Conservation (phyloP, 2,329 filamentous ascomycete genomes). For the Arthrobotrys sphaeroides region DNA sequence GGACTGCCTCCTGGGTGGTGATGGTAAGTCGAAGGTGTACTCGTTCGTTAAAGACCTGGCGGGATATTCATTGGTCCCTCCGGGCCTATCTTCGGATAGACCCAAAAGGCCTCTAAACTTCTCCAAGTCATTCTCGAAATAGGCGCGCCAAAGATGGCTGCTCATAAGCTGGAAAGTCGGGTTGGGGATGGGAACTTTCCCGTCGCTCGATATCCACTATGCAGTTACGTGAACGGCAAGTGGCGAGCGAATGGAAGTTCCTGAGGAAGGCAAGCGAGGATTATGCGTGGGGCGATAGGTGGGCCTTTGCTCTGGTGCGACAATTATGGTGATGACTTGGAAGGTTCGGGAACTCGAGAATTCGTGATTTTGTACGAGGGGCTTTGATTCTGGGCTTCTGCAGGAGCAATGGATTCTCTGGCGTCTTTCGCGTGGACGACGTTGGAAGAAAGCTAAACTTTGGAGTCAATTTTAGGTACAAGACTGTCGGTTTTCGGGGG, state of each 20-base stretch:
- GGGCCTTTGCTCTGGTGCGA: background rate
- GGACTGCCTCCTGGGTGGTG: conserved; percentile 58
- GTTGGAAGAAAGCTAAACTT: conserved; percentile 5
- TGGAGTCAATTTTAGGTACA: background rate
- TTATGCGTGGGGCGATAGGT: background rate
- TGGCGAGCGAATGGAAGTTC: conserved; percentile 56
- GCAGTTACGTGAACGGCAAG: conserved; percentile 53
- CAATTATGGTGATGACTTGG: background rate
- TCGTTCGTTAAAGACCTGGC: conserved; percentile 68
- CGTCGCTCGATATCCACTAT: conserved; percentile 53
- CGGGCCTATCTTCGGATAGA: conserved; percentile 64
- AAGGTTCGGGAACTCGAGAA: background rate
- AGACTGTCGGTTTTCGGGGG: background rate
- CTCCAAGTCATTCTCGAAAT: conserved; percentile 97
- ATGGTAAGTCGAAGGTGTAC: conserved; percentile 59
- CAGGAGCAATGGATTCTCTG: background rate
- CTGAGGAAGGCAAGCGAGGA: conserved; percentile 26
- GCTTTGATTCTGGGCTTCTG: background rate
- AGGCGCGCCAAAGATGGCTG: conserved; percentile 95
- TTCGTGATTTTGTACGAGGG: background rate
- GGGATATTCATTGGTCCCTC: conserved; percentile 67
- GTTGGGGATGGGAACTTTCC: conserved; percentile 52
- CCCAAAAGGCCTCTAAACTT: conserved; percentile 85
- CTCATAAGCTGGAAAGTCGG: conserved; percentile 76
- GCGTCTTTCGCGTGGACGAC: background rate